Evolutionary conservation across 768 basidiomycete species (phyloP), one percentile per base, ranked within the genome.

Genomic region (Austroboletus festivus): DNA sequence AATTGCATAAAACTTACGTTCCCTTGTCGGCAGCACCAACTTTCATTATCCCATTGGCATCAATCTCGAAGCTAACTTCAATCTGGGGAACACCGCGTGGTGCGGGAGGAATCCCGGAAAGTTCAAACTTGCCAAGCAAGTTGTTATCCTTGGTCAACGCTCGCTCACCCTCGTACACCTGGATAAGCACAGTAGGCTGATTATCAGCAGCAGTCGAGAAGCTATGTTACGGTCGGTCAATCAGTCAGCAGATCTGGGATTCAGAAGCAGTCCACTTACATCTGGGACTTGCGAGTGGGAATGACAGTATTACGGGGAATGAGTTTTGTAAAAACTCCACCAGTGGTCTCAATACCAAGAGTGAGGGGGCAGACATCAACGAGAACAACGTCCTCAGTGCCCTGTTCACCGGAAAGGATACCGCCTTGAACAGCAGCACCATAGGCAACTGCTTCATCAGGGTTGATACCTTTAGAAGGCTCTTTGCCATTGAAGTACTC

Each of bases 401-500:
- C 78, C 93, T 93, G 75, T 96, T 97, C 93, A 63, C 95, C 95
- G 22, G 95, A 91, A 48, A 98, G 86, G 62, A 97, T 95, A 61
- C 94, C 95, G 48, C 93, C 95, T 74, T 98, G 94, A 60, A 99
- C 93, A 51, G 95, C 95, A 47, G 95, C 95, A 78, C 95, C 94
- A 70, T 96, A 96, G 18, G 95, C 95, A 50, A 98, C 93, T 48
- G 95, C 94, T 75, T 97, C 95, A 57, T 98, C 95, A 44, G 95
- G 95, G 84, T 98, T 97, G 79, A 98, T 97, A 75, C 87, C 88
- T 82, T 94, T 96, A 81, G 93, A 93, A 62, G 92, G 94, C 76
- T 96, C 93, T 79, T 94, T 93, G 68, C 94, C 94, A 69, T 90
- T 91, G 80, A 97, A 97, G 83, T 89, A 96, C 72, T 97, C 94